Conservation (phyloP, 257 asterid species). For the Capsicum rhomboideum region DNA sequence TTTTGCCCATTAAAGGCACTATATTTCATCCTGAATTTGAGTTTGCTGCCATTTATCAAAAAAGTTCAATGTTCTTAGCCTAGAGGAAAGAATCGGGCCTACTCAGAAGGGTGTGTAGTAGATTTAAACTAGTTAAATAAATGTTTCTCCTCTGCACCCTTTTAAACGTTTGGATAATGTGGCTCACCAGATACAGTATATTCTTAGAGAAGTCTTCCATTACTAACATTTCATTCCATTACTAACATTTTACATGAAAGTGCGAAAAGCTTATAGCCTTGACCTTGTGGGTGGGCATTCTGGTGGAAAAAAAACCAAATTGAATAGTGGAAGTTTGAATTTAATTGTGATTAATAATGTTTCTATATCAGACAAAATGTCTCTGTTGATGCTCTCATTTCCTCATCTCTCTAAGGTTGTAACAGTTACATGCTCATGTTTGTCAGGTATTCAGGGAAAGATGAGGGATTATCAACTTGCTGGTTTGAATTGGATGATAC, state of each 20-base stretch:
- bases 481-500: slow-evolving; percentile 93
- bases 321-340: neutral
- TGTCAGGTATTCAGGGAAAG: slow-evolving; percentile 94
- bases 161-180: neutral
- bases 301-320: neutral
- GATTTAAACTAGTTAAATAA: neutral
- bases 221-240: neutral
- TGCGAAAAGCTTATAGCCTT: neutral
- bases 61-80: neutral
- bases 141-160: neutral
- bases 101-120: neutral
- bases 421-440: neutral
- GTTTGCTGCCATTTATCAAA: neutral
- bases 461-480: slow-evolving; percentile 99
- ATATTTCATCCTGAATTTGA: neutral
- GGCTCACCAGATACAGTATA: neutral
- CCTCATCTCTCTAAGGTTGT: neutral
- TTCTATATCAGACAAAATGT: neutral
- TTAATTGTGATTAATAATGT: neutral
- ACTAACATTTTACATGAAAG: neutral
- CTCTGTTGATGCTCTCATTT: neutral
- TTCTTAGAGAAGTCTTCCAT: neutral
- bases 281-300: neutral
- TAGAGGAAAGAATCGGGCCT: neutral
- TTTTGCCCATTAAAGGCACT: neutral